phyloP scores from a whole-genome alignment of 768 basidiomycete genomes.

The Sutorius australiensis region DNA sequence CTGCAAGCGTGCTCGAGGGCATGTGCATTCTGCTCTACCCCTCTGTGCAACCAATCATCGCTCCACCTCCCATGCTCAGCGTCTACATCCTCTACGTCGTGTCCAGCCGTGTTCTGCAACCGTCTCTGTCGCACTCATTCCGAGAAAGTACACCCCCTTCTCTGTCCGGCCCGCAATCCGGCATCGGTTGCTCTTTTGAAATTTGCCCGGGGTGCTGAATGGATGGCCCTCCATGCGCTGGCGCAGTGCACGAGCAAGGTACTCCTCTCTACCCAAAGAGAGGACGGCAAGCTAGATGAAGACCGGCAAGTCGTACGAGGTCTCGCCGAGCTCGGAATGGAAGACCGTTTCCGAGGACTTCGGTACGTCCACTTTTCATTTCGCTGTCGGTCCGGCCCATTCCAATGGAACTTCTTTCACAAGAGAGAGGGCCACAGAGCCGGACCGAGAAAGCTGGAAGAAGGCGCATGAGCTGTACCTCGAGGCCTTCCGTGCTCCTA shows the following conservation, averaged over 20 bases:
- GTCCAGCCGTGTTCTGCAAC: conserved; percentile 74
- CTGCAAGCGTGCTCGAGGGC: conserved; percentile 55
- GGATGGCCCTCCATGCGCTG: conserved; percentile 72
- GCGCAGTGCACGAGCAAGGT: conserved; percentile 62
- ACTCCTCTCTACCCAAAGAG: conserved; percentile 50
- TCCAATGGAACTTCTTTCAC: not conserved
- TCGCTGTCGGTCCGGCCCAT: not conserved
- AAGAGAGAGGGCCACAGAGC: conserved; percentile 43
- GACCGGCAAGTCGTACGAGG: conserved; percentile 57
- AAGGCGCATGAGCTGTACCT: conserved; percentile 56
- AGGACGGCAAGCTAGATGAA: conserved; percentile 31
- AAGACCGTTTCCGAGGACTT: conserved; percentile 51
- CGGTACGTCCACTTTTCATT: conserved; percentile 5
- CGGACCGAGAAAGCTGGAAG: conserved; percentile 65
- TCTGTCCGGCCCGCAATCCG: conserved; percentile 76
- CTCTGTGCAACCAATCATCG: conserved; percentile 41
- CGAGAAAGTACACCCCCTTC: conserved; percentile 58
- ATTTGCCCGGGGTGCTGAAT: conserved; percentile 56
- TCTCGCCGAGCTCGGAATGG: conserved; percentile 74
- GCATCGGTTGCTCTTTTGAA: conserved; percentile 55
- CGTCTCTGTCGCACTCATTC: conserved; percentile 71
- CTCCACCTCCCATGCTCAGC: conserved; percentile 53
- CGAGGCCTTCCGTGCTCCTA: conserved; percentile 61
- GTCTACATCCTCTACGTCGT: conserved; percentile 40
- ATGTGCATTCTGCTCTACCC: conserved; percentile 74